These are phyloP conservation scores for Gynandropsis gynandra DNA, from an alignment of 345 rosid species.

Conservation along the genomic window DNA sequence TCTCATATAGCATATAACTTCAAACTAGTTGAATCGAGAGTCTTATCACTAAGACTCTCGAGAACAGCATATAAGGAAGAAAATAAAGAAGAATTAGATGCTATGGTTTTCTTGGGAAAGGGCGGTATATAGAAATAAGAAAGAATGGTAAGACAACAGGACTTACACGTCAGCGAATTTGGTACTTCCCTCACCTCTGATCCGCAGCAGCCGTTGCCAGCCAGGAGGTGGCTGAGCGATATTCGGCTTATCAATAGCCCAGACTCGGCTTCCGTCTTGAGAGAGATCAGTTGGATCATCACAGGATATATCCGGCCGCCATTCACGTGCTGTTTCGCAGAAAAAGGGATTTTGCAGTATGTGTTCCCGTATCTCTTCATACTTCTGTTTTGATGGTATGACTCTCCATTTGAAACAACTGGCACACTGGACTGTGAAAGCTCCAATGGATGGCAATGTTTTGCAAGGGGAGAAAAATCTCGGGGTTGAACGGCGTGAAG, in stretches of 20 bases:
- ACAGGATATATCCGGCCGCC: conserved; percentile 75
- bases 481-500: conserved; percentile 19
- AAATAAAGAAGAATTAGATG: conserved; percentile 2
- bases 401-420: conserved; percentile 90
- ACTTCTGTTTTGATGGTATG: conserved; percentile 75
- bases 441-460: conserved; percentile 65
- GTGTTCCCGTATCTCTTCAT: conserved; percentile 86
- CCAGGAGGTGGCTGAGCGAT: conserved; percentile 87
- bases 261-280: conserved; percentile 83
- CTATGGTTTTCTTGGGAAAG: neutral
- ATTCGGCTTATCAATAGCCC: conserved; percentile 94
- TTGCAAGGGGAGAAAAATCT: conserved; percentile 29
- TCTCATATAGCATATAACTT: too few species aligned
- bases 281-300: conserved; percentile 72
- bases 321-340: conserved; percentile 60
- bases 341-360: conserved; percentile 64
- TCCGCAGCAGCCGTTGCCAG: conserved; percentile 73
- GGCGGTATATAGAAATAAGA: neutral
- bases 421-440: conserved; percentile 87
- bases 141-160: conserved; percentile 1
- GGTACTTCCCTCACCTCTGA: conserved; percentile 82
- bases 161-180: conserved; percentile 93
- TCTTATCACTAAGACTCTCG: too few species aligned
- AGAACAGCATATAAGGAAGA: too few species aligned
- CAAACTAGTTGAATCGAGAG: too few species aligned